A percentile compares a stretch with the other conserved stretches of the same genome.
Conservation (phyloP, 2,329 filamentous ascomycete species). For the Nigrospora osmanthi region DNA sequence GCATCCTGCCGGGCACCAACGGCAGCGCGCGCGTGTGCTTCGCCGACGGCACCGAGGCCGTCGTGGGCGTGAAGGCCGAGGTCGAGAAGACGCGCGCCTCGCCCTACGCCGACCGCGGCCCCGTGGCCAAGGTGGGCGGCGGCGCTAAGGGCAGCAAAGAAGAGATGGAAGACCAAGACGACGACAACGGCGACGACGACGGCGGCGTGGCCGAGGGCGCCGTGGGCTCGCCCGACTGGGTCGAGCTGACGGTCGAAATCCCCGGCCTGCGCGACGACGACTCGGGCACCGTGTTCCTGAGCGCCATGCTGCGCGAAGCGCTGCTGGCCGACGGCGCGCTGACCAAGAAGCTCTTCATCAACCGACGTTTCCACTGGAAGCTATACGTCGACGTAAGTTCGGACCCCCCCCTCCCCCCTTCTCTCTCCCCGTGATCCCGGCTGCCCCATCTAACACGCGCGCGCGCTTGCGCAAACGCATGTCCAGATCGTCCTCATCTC, state of each 20-base stretch:
- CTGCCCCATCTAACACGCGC: not conserved
- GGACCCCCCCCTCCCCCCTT: not conserved
- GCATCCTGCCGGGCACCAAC: slow-evolving; percentile 81
- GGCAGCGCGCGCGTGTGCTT: slow-evolving; percentile 92
- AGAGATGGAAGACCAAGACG: slow-evolving; percentile 12
- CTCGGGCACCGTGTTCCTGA: slow-evolving; percentile 76
- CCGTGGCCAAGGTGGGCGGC: slow-evolving; percentile 18
- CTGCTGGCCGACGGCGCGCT: slow-evolving; percentile 66
- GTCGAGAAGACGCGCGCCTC: slow-evolving; percentile 61
- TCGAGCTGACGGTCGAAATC: slow-evolving; percentile 87
- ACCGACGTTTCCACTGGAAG: slow-evolving; percentile 90
- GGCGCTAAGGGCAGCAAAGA: slow-evolving; percentile 31
- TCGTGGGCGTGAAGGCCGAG: slow-evolving; percentile 93
- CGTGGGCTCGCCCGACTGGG: slow-evolving; percentile 58
- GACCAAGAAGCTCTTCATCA: slow-evolving; percentile 73
- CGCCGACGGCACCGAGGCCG: slow-evolving; percentile 88
- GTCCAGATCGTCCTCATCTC: slow-evolving; percentile 81
- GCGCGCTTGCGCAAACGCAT: not conserved
- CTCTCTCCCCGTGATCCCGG: not conserved
- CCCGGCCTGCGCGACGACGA: slow-evolving; percentile 89
- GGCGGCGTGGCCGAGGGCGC: slow-evolving; percentile 21
- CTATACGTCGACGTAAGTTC: slow-evolving; percentile 80
- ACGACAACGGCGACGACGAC: slow-evolving; percentile 17
- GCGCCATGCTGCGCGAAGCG: slow-evolving; percentile 82
- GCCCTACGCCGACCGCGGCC: slow-evolving; percentile 19